phyloP scores from a whole-genome alignment of 1,284 basidiomycete species.

The Irpex sp. region DNA sequence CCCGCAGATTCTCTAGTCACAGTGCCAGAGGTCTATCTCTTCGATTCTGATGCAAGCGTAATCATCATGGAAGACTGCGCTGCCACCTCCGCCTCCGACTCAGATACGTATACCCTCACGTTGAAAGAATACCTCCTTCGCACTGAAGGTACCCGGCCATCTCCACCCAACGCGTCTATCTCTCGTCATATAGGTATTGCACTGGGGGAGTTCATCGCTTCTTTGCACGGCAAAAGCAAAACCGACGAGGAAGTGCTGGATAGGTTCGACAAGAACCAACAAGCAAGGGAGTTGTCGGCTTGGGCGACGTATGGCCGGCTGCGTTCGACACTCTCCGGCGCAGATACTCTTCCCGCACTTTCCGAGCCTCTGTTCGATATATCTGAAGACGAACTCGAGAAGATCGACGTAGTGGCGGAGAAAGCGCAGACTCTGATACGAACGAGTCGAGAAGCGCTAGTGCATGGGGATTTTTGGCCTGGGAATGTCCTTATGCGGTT shows the following conservation, averaged over 20 bases:
- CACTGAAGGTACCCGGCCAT: constrained; percentile 28
- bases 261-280: constrained; percentile 36
- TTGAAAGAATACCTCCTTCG: neutral
- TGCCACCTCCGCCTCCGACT: constrained; percentile 26
- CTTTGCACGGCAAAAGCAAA: constrained; percentile 42
- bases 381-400: constrained; percentile 31
- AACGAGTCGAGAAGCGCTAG: constrained; percentile 32
- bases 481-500: constrained; percentile 51
- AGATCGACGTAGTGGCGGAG: constrained; percentile 33
- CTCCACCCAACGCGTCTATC: constrained; percentile 35
- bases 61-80: constrained; percentile 58
- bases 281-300: constrained; percentile 40
- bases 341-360: constrained; percentile 30
- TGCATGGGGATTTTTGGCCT: constrained; percentile 66
- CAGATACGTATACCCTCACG: constrained; percentile 40
- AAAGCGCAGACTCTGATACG: constrained; percentile 33
- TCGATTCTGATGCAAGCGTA: constrained; percentile 44
- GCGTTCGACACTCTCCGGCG: constrained; percentile 38
- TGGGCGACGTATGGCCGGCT: constrained; percentile 47
- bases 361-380: constrained; percentile 38
- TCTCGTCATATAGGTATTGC: constrained; percentile 29
- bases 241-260: constrained; percentile 28
- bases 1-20: constrained; percentile 35
- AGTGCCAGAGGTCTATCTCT: constrained; percentile 45
- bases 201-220: constrained; percentile 48